phyloP scores from a whole-genome alignment of 2,329 filamentous ascomycete species.

The Myrmaecium sp. region DNA sequence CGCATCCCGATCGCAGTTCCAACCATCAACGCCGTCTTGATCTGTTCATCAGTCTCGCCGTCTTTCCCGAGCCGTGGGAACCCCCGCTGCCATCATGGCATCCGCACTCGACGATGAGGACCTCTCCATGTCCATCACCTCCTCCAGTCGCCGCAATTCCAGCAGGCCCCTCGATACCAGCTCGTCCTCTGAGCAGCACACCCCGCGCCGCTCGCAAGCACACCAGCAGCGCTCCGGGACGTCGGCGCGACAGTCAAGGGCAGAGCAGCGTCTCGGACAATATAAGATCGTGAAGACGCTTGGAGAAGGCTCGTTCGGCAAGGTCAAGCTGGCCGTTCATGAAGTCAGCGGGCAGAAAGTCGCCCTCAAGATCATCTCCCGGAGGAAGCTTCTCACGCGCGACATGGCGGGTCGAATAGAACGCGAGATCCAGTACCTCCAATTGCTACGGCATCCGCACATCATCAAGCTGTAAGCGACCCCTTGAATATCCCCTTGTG shows the following conservation, averaged over 20 bases:
- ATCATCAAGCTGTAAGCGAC: constrained; percentile 84
- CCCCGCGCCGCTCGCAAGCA: neutral
- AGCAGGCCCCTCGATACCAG: constrained; percentile 4
- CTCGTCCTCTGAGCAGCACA: constrained; percentile 2
- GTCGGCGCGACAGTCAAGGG: constrained; percentile 30
- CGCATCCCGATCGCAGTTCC: too few species aligned
- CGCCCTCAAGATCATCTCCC: constrained; percentile 91
- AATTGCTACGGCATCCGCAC: constrained; percentile 86
- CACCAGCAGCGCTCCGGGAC: neutral
- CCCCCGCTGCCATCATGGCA: too few species aligned
- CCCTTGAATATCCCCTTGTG: neutral
- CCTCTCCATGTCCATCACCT: constrained; percentile 8
- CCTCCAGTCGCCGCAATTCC: constrained; percentile 7
- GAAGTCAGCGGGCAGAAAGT: constrained; percentile 87
- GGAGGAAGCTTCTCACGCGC: constrained; percentile 87
- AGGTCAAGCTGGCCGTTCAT: constrained; percentile 93
- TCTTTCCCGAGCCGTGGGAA: too few species aligned
- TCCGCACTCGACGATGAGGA: constrained; percentile 51
- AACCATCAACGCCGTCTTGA: too few species aligned
- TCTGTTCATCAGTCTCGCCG: too few species aligned
- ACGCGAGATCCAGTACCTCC: constrained; percentile 94
- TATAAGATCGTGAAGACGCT: constrained; percentile 84
- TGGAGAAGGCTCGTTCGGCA: constrained; percentile 93
- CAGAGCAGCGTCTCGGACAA: constrained; percentile 74
- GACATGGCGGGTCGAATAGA: constrained; percentile 98